phyloP scores from a whole-genome alignment of 1,284 basidiomycete genomes.

The Naganishia albida region DNA sequence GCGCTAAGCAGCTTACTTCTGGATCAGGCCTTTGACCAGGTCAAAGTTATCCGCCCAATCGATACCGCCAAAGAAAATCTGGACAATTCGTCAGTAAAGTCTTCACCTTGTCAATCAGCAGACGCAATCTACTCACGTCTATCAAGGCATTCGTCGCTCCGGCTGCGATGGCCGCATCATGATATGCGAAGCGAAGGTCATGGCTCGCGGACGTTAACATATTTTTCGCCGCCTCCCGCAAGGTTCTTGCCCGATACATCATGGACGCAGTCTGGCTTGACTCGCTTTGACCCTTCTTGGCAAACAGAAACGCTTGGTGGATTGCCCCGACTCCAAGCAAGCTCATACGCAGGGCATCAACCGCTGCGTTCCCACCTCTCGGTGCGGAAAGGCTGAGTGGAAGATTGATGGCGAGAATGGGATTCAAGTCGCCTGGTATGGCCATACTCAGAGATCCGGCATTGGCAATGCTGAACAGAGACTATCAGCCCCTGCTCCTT shows the following conservation, averaged over 20 bases:
- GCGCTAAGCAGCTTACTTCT: constrained; percentile 46
- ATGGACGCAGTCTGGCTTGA: constrained; percentile 45
- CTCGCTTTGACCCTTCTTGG: constrained; percentile 43
- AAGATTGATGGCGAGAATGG: constrained; percentile 55
- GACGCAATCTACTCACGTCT: constrained; percentile 1
- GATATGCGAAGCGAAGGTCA: constrained; percentile 8
- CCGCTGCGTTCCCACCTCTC: constrained; percentile 47
- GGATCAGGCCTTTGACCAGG: constrained; percentile 55
- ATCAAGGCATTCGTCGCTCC: constrained; percentile 23
- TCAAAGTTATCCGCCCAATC: constrained; percentile 57
- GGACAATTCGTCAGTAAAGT: constrained; percentile 34
- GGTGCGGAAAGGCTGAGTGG: constrained; percentile 54
- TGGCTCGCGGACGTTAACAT: constrained; percentile 15
- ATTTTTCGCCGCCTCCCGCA: constrained; percentile 17
- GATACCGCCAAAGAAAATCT: constrained; percentile 59
- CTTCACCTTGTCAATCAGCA: neutral
- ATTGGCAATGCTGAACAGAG: constrained; percentile 43
- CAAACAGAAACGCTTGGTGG: constrained; percentile 54
- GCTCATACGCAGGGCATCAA: constrained; percentile 53
- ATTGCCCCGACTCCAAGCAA: constrained; percentile 55
- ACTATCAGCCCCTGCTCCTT: constrained; percentile 25
- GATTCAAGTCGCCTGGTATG: constrained; percentile 54
- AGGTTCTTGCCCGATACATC: constrained; percentile 36
- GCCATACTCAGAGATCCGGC: constrained; percentile 56
- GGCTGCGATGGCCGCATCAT: constrained; percentile 27